Evolutionary conservation across 257 asterid genomes (phyloP).

Genomic region (Petrea volubilis): DNA sequence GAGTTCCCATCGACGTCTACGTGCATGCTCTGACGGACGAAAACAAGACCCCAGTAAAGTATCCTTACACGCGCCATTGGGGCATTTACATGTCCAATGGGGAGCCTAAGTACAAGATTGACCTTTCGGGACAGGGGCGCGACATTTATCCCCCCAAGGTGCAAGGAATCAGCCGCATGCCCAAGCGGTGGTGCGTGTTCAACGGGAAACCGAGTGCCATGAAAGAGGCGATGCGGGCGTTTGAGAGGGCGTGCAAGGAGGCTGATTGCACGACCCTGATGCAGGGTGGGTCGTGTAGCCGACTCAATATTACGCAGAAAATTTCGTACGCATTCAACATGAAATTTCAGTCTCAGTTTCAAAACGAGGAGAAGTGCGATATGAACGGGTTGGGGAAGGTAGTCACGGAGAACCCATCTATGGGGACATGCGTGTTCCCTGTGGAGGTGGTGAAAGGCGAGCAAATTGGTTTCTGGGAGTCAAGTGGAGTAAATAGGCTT

Average conservation of each 20-base stretch:
- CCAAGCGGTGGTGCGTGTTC: slow-evolving; percentile 43
- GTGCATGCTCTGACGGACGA: slow-evolving; percentile 39
- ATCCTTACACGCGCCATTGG: slow-evolving; percentile 38
- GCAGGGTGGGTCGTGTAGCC: slow-evolving; percentile 32
- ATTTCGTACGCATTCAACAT: slow-evolving; percentile 42
- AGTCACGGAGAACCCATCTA: slow-evolving; percentile 29
- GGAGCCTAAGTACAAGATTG: slow-evolving; percentile 50
- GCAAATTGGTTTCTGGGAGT: neutral
- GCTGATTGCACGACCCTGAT: slow-evolving; percentile 39
- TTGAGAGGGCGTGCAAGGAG: neutral
- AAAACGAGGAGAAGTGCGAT: slow-evolving; percentile 19
- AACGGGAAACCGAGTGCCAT: neutral
- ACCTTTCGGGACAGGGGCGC: slow-evolving; percentile 44
- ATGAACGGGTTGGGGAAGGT: slow-evolving; percentile 30
- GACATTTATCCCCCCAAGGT: slow-evolving; percentile 31
- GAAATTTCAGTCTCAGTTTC: slow-evolving; percentile 27
- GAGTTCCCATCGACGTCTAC: slow-evolving; percentile 32
- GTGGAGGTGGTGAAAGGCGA: slow-evolving; percentile 39
- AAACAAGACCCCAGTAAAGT: neutral
- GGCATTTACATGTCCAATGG: slow-evolving; percentile 52
- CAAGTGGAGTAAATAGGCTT: neutral
- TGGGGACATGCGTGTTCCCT: slow-evolving; percentile 31
- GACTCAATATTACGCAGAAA: neutral
- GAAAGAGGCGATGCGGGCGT: neutral
- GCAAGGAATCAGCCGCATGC: slow-evolving; percentile 42